Evolutionary conservation across 2,329 filamentous ascomycete species (phyloP).

Genomic region (Fusarium camptoceras): DNA sequence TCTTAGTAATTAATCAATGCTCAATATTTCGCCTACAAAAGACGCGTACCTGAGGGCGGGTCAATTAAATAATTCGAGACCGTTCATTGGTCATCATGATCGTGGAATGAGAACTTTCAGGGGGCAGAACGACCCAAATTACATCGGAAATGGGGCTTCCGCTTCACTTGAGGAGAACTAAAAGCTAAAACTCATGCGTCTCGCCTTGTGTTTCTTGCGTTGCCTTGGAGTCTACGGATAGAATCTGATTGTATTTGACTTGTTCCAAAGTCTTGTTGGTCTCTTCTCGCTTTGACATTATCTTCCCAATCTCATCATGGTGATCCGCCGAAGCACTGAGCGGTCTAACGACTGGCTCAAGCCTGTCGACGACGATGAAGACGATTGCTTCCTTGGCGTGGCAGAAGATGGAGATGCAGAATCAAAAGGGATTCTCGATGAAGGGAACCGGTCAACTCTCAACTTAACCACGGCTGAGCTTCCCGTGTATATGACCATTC

Average conservation of each 20-base stretch:
- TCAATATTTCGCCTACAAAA: slow-evolving; percentile 29
- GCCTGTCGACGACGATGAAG: slow-evolving; percentile 44
- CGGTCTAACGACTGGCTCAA: slow-evolving; percentile 42
- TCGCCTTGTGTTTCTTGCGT: slow-evolving; percentile 6
- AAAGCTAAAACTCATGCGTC: slow-evolving; percentile 20
- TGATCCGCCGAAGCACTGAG: slow-evolving; percentile 38
- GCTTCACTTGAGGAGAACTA: slow-evolving; percentile 14
- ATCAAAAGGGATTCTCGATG: slow-evolving; percentile 43
- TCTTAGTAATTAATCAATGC: not conserved
- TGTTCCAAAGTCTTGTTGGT: not conserved
- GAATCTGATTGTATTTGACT: slow-evolving; percentile 3
- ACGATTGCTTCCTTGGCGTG: slow-evolving; percentile 42
- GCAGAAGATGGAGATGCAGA: slow-evolving; percentile 42
- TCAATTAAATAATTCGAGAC: slow-evolving; percentile 4
- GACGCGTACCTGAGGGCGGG: slow-evolving; percentile 30
- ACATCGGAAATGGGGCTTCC: slow-evolving; percentile 23
- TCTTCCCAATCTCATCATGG: slow-evolving; percentile 20
- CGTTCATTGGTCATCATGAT: slow-evolving; percentile 13
- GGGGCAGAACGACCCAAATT: slow-evolving; percentile 36
- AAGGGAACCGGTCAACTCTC: slow-evolving; percentile 41
- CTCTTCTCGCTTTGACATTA: not conserved
- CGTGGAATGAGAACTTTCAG: slow-evolving; percentile 23
- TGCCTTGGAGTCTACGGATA: not conserved
- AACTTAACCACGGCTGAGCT: slow-evolving; percentile 39
- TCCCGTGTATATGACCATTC: slow-evolving; percentile 48